A percentile compares a stretch with the other conserved stretches of the same genome.
phyloP scores from a whole-genome alignment of 768 basidiomycete species.

The Leccinum uliginosum region DNA sequence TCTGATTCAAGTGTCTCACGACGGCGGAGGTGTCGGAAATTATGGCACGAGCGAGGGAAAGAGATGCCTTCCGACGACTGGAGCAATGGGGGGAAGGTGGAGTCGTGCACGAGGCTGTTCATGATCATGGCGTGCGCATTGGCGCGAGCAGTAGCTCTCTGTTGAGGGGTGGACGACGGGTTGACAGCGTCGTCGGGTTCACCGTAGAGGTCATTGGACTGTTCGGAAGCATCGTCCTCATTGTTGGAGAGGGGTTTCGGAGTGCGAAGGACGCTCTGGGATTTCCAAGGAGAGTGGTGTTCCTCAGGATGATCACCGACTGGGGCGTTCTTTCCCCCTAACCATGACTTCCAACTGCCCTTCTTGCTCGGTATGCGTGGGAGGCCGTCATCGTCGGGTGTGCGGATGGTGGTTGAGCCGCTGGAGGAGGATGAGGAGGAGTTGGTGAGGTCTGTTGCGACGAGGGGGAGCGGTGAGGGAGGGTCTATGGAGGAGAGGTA shows the following conservation, averaged over 20 bases:
- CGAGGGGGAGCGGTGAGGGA: conserved; percentile 18
- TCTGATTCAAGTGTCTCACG: conserved; percentile 39
- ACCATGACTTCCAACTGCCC: conserved; percentile 56
- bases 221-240: conserved; percentile 34
- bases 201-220: conserved; percentile 34
- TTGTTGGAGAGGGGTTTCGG: conserved; percentile 22
- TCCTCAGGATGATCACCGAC: conserved; percentile 27
- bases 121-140: conserved; percentile 42
- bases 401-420: conserved; percentile 48
- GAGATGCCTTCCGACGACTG: conserved; percentile 31
- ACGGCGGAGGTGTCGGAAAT: conserved; percentile 32
- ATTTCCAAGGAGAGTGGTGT: conserved; percentile 29
- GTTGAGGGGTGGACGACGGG: conserved; percentile 21
- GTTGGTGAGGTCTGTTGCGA: conserved; percentile 34
- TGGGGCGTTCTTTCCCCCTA: conserved; percentile 36
- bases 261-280: conserved; percentile 17
- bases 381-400: conserved; percentile 54
- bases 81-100: conserved; percentile 48
- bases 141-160: conserved; percentile 30
- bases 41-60: conserved; percentile 59
- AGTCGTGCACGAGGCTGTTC: conserved; percentile 40
- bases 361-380: conserved; percentile 35
- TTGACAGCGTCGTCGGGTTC: conserved; percentile 14
- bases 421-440: conserved; percentile 64
- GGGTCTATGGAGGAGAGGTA: conserved; percentile 13